phyloP scores from a whole-genome alignment of 805 yeast genomes.

The Candida fluviatilis region DNA sequence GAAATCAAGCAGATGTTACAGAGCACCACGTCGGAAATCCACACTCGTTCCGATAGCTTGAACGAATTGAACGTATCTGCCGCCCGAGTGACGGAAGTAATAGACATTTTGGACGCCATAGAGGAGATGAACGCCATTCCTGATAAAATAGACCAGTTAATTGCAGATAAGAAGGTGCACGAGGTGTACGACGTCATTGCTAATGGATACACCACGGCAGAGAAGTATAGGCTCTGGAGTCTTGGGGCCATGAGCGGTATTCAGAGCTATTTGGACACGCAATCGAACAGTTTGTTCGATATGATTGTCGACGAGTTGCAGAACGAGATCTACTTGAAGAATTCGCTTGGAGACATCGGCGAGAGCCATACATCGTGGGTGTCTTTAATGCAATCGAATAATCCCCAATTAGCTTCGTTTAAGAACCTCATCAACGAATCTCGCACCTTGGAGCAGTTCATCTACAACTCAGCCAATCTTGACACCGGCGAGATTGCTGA shows the following conservation, averaged over 20 bases:
- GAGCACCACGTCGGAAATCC: conserved; percentile 46
- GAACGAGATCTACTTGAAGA: conserved; percentile 60
- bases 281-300: conserved; percentile 60
- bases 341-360: conserved; percentile 7
- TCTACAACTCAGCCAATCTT: conserved; percentile 53
- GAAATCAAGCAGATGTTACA: conserved; percentile 47
- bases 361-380: conserved; percentile 19
- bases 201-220: conserved; percentile 41
- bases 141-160: conserved; percentile 56
- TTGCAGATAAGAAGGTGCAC: conserved; percentile 67
- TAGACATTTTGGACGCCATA: conserved; percentile 66
- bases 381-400: conserved; percentile 18
- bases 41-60: conserved; percentile 52
- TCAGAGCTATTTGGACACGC: conserved; percentile 50
- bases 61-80: conserved; percentile 64
- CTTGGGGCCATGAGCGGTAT: conserved; percentile 50
- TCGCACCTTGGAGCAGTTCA: conserved; percentile 48
- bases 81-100: conserved; percentile 58
- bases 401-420: conserved; percentile 35
- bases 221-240: conserved; percentile 52
- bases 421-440: conserved; percentile 28
- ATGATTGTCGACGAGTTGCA: conserved; percentile 74
- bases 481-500: conserved; percentile 51
- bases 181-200: conserved; percentile 57
- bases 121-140: conserved; percentile 58